phyloP scores from a whole-genome alignment of 495 filamentous ascomycete species.

The Neurospora terricola region DNA sequence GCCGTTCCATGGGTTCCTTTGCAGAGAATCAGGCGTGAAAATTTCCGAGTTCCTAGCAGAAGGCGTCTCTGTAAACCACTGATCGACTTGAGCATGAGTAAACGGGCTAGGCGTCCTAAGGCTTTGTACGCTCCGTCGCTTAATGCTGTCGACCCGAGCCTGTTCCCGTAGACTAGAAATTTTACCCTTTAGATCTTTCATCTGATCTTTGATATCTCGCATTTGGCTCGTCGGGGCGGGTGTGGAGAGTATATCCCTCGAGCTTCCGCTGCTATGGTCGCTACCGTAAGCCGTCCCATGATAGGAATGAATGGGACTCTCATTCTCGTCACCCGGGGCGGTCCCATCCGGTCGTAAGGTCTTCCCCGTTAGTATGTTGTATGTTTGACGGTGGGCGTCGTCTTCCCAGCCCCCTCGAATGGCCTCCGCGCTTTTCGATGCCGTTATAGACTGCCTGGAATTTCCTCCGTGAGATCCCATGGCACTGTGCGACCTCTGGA shows the following conservation, averaged over 20 bases:
- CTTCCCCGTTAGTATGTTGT: slow-evolving; percentile 2
- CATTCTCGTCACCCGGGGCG: slow-evolving; percentile 2
- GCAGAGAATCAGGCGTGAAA: slow-evolving; percentile 4
- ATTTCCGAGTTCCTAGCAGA: slow-evolving; percentile 17
- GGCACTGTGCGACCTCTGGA: slow-evolving; percentile 37
- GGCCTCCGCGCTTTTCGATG: slow-evolving; percentile 29
- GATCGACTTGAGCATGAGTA: slow-evolving; percentile 56
- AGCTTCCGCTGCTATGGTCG: slow-evolving; percentile 8
- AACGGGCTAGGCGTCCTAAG: slow-evolving; percentile 78
- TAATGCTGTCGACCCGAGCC: slow-evolving; percentile 70
- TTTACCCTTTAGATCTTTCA: slow-evolving; percentile 86
- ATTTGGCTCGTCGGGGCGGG: slow-evolving; percentile 59
- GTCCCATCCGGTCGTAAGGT: slow-evolving; percentile 1
- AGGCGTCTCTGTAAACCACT: slow-evolving; percentile 54
- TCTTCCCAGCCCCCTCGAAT: slow-evolving; percentile 16
- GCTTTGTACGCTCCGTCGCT: slow-evolving; percentile 74
- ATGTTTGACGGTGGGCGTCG: slow-evolving; percentile 9
- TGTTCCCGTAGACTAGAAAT: slow-evolving; percentile 78
- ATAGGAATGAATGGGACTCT: slow-evolving; percentile 6
- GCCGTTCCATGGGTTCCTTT: slow-evolving; percentile 24
- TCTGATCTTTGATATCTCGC: slow-evolving; percentile 78
- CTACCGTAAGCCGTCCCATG: slow-evolving; percentile 2
- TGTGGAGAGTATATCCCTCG: slow-evolving; percentile 31
- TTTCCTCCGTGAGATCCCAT: slow-evolving; percentile 35
- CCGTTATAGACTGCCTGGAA: slow-evolving; percentile 32